These are phyloP conservation scores for Scalesia atractyloides DNA, from an alignment of 129 eudicot genomes.

Conservation along the genomic window DNA sequence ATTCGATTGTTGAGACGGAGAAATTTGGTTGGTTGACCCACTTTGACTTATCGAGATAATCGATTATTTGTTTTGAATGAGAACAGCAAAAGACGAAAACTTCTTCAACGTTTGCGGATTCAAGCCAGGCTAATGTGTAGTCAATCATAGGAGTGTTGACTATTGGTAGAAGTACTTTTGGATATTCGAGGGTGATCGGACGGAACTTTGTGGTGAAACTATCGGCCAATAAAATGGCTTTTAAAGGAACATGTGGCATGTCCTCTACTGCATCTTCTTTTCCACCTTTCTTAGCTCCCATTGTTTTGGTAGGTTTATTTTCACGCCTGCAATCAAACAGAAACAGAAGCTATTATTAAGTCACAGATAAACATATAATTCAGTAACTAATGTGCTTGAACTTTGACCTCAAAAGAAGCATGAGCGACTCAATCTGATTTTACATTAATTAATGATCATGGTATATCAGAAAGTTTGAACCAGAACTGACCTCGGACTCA, in stretches of 20 bases:
- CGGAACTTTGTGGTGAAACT: slow-evolving; percentile 87
- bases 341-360: neutral
- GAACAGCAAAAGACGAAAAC: slow-evolving; percentile 93
- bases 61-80: slow-evolving; percentile 80
- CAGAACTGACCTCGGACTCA: neutral
- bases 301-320: slow-evolving; percentile 24
- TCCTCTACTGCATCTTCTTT: slow-evolving; percentile 71
- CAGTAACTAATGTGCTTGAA: neutral
- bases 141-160: slow-evolving; percentile 95
- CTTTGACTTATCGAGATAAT: slow-evolving; percentile 63
- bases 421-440: neutral
- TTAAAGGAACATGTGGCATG: slow-evolving; percentile 66
- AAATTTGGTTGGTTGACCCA: slow-evolving; percentile 83
- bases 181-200: slow-evolving; percentile 95
- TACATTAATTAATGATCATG: neutral
- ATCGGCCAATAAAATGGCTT: slow-evolving; percentile 90
- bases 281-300: slow-evolving; percentile 75
- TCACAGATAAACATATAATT: neutral
- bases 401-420: neutral
- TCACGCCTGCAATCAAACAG: slow-evolving; percentile 21
- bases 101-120: slow-evolving; percentile 87
- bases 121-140: slow-evolving; percentile 95
- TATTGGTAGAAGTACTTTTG: slow-evolving; percentile 75
- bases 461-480: neutral
- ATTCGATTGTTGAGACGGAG: slow-evolving; percentile 75